Evolutionary conservation across 1,139 yeast genomes (phyloP), one percentile per base, ranked within the genome.

Genomic region (Geotrichum bryndzae): DNA sequence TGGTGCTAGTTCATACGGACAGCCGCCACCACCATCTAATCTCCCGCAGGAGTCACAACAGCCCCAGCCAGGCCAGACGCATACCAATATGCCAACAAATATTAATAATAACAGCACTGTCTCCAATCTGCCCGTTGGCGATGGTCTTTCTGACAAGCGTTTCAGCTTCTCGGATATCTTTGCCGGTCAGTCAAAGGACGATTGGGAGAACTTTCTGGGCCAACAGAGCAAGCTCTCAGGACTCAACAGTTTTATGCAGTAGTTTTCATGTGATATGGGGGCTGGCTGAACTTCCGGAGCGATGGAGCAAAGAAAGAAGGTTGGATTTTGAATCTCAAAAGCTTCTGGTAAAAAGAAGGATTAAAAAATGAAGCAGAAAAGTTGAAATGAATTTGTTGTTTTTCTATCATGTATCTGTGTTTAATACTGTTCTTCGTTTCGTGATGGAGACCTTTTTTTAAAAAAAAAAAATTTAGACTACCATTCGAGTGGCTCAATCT

Each of bases 161-260:
- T 54, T 54, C 13, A 45, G 45, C 51, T 23, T 53, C 4, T 53
- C 56, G n/a, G 56, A 53, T 53, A 31, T 54, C 7, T 54, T 54
- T 54, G 8, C 51, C 8, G 57, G 57, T 10, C 57, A 54, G 23
- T 54, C 57, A 27, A 55, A 55, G 23, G 48, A n/a, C 18, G 58
- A 55, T 31, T 55, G 58, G 58, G 58, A 55, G 48, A 52, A 55
- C 27, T 31, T 55, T 10, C 11, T 55, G n/a, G 50, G 53, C 45
- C 53, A 48, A 11, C 58, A 55, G 18, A 46, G 35, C n/a, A 53
- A 55, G 15, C 52, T 55, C 1, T 55, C 58, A n/a, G 58, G 58
- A 15, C 53, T 55, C 18, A 55, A 55, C 23, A 55, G 58, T 33
- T 55, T 55, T 18, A 55, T 55, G 58, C 35, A 53, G 48, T 41